phyloP scores from a whole-genome alignment of 345 rosid species.

The Hibiscus trionum region DNA sequence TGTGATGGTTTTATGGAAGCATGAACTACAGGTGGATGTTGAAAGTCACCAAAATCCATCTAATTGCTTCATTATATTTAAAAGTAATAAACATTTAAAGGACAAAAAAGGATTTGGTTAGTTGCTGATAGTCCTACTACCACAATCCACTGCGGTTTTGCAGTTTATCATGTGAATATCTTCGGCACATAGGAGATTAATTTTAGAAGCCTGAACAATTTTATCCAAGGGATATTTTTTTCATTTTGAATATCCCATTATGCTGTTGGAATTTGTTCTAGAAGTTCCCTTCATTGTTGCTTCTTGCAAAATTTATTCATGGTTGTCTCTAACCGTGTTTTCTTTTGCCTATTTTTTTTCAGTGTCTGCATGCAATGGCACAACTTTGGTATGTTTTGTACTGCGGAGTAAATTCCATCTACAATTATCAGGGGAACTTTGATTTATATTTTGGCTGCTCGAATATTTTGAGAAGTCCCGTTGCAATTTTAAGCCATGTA shows the following conservation, averaged over 20 bases:
- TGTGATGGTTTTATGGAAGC: no score
- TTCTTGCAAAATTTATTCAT: background rate
- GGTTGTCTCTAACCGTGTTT: background rate
- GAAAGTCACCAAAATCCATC: no score
- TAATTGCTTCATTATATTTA: no score
- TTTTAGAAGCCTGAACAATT: no score
- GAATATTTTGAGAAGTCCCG: background rate
- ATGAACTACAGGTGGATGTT: no score
- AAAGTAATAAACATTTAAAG: no score
- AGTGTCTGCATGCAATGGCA: slow-evolving; percentile 9
- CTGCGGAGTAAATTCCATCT: background rate
- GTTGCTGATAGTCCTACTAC: no score
- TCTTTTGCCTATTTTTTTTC: background rate
- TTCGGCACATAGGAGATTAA: no score
- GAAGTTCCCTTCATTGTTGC: background rate
- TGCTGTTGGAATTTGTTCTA: background rate
- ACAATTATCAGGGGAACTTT: background rate
- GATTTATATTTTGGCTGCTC: background rate
- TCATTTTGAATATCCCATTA: background rate
- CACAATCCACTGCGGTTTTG: no score
- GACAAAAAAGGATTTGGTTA: no score
- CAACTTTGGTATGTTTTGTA: background rate
- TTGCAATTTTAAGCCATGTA: background rate
- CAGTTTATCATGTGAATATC: no score
- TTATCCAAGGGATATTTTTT: no score